These are phyloP conservation scores for Fragaria nilgerrensis DNA, from an alignment of 306 rosid species.

Conservation along the genomic window DNA sequence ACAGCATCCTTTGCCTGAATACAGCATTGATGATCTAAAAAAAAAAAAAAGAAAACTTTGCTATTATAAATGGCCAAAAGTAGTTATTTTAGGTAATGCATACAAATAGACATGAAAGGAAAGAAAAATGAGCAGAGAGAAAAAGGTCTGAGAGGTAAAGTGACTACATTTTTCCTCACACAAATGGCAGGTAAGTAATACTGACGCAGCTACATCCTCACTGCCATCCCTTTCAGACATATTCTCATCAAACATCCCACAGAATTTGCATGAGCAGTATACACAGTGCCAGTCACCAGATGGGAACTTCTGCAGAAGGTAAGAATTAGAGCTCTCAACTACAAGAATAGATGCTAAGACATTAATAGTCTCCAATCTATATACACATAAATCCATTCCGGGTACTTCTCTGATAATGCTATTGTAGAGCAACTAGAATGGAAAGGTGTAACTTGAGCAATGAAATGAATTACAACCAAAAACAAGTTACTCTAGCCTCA, in stretches of 20 bases:
- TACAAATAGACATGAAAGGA: conserved; percentile 4
- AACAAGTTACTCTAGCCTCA: neutral
- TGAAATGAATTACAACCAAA: neutral
- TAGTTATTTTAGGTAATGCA: neutral
- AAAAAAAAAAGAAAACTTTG: neutral
- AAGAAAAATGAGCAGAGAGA: neutral
- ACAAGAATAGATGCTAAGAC: conserved; percentile 11
- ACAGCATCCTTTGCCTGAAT: conserved; percentile 37
- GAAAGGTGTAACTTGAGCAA: neutral
- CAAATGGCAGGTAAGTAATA: conserved; percentile 51
- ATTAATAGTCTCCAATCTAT: conserved; percentile 20
- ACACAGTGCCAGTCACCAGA: conserved; percentile 91
- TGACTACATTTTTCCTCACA: conserved; percentile 83
- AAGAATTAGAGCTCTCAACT: conserved; percentile 21
- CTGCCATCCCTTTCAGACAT: conserved; percentile 30
- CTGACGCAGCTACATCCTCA: conserved; percentile 34
- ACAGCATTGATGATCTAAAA: conserved; percentile 70
- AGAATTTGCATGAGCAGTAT: conserved; percentile 89
- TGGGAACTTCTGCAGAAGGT: conserved; percentile 74
- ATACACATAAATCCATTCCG: conserved; percentile 14
- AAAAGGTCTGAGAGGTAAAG: conserved; percentile 2
- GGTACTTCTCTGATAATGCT: neutral
- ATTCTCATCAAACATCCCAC: conserved; percentile 52
- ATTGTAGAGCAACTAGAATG: neutral
- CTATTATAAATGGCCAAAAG: neutral